phyloP scores from a whole-genome alignment of 495 filamentous ascomycete species.

The Margaritispora aquatica region DNA sequence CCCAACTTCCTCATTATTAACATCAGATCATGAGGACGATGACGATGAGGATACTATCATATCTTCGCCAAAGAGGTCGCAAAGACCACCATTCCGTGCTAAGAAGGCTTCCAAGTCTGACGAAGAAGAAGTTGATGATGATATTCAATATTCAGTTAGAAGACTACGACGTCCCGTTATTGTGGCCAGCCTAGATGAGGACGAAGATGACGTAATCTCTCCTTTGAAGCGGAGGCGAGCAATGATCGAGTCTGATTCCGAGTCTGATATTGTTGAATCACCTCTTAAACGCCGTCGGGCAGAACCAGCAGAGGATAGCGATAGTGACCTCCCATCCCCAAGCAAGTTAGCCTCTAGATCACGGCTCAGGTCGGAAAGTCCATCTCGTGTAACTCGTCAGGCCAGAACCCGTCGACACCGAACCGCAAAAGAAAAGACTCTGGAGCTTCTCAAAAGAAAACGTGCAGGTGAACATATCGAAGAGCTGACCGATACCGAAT shows the following conservation, averaged over 20 bases:
- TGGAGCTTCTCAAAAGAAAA: slow-evolving; percentile 50
- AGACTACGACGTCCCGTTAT: background rate
- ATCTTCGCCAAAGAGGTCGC: background rate
- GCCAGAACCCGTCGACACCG: slow-evolving; percentile 21
- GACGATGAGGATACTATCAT: background rate
- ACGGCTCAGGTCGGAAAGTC: slow-evolving; percentile 22
- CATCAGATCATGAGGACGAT: background rate
- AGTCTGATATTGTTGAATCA: slow-evolving; percentile 5
- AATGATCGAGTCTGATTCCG: background rate
- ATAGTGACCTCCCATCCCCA: slow-evolving; percentile 22
- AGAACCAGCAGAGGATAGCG: slow-evolving; percentile 14
- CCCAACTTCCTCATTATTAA: background rate
- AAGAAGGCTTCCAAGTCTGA: background rate
- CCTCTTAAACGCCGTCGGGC: slow-evolving; percentile 3
- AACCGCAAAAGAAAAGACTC: slow-evolving; percentile 36
- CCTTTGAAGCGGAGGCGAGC: slow-evolving; percentile 2
- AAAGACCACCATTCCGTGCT: background rate
- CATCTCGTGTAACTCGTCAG: slow-evolving; percentile 12
- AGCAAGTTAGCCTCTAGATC: slow-evolving; percentile 17
- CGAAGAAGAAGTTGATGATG: background rate
- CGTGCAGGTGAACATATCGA: slow-evolving; percentile 50
- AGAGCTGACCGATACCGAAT: slow-evolving; percentile 31
- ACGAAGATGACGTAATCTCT: slow-evolving; percentile 26
- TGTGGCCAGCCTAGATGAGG: slow-evolving; percentile 21
- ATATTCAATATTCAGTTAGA: background rate